Evolutionary conservation across 306 rosid genomes (phyloP).

Genomic region (Sindora glabra): DNA sequence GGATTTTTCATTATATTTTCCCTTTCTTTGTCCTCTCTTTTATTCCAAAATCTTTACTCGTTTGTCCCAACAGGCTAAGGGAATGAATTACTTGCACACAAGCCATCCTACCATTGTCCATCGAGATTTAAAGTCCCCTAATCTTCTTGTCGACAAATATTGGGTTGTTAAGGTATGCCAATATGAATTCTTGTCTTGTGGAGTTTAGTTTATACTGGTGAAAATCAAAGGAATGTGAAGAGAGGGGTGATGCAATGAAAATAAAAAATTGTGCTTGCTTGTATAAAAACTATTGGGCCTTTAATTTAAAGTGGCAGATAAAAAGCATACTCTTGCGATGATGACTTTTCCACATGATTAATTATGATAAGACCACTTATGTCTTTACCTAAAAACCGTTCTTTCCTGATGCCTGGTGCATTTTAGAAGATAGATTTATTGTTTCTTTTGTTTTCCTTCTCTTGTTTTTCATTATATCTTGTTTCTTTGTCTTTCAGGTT

Average conservation of each 20-base stretch:
- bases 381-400: too few relatives aligned
- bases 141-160: conserved; percentile 94
- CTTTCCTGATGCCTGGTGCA: neutral
- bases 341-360: too few relatives aligned
- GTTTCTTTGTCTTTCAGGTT: conserved; percentile 45
- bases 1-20: too few relatives aligned
- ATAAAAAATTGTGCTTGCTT: neutral
- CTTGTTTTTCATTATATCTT: neutral
- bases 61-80: conserved; percentile 69
- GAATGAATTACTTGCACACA: conserved; percentile 99
- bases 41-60: conserved; percentile 16
- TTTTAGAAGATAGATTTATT: too few relatives aligned
- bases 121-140: conserved; percentile 93
- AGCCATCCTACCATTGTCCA: conserved; percentile 96
- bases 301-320: too few relatives aligned
- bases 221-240: neutral
- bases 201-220: conserved; percentile 7
- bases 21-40: conserved; percentile 4
- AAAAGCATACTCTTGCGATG: too few relatives aligned
- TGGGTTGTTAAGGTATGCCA: conserved; percentile 90
- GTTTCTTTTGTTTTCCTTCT: neutral
- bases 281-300: neutral
- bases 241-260: neutral
- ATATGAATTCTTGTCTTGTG: conserved; percentile 8
- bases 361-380: too few relatives aligned